Conservation (phyloP, 2,329 filamentous ascomycete genomes). For the Rhynchosporium secalis region DNA sequence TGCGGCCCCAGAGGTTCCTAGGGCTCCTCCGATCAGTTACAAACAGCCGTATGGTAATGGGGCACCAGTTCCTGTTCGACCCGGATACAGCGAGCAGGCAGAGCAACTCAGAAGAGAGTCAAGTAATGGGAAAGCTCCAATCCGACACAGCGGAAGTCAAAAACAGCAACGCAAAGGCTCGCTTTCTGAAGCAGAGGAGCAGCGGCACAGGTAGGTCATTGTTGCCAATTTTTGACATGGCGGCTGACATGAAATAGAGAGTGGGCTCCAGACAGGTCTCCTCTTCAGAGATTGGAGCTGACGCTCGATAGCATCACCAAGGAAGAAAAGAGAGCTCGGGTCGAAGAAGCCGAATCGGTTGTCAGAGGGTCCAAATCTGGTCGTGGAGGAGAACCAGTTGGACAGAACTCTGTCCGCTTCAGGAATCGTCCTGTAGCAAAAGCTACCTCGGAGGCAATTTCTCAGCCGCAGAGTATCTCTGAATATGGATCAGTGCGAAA, state of each 20-base stretch:
- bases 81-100: slow-evolving; percentile 22
- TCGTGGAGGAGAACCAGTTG: slow-evolving; percentile 33
- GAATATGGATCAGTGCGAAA: slow-evolving; percentile 40
- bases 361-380: slow-evolving; percentile 55
- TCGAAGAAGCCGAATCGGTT: slow-evolving; percentile 77
- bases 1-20: slow-evolving; percentile 61
- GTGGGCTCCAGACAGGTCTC: slow-evolving; percentile 81
- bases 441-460: slow-evolving; percentile 23
- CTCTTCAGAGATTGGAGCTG: slow-evolving; percentile 88
- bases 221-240: not conserved
- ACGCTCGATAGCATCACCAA: slow-evolving; percentile 92
- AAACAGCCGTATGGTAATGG: slow-evolving; percentile 49
- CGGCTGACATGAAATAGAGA: slow-evolving; percentile 40
- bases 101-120: slow-evolving; percentile 14
- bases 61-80: slow-evolving; percentile 36
- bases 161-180: slow-evolving; percentile 41
- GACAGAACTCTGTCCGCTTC: slow-evolving; percentile 38
- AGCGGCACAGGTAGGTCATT: slow-evolving; percentile 38
- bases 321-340: slow-evolving; percentile 85
- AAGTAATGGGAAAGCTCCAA: slow-evolving; percentile 31
- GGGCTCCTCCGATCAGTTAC: slow-evolving; percentile 56
- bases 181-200: slow-evolving; percentile 39
- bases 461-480: slow-evolving; percentile 30
- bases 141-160: slow-evolving; percentile 12
- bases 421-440: slow-evolving; percentile 37